phyloP scores from a whole-genome alignment of 2,329 filamentous ascomycete genomes.

The Apiospora koreana region DNA sequence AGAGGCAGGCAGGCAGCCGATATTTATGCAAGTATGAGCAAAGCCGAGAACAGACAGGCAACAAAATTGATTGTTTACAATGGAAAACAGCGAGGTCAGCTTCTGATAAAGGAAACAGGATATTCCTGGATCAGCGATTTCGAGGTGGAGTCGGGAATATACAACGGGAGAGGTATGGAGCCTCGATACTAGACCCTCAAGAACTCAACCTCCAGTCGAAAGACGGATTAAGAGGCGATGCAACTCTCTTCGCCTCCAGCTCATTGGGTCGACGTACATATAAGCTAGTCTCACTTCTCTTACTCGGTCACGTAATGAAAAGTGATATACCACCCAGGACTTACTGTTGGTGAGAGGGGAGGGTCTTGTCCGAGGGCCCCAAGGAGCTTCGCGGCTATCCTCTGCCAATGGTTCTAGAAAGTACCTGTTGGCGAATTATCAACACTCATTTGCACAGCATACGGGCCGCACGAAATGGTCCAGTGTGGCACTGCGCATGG shows the following conservation, averaged over 20 bases:
- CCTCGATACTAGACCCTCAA: not conserved
- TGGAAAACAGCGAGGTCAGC: not conserved
- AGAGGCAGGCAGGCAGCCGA: not conserved
- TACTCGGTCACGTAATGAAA: conserved; percentile 5
- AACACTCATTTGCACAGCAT: not conserved
- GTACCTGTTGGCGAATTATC: not conserved
- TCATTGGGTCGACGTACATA: conserved; percentile 5
- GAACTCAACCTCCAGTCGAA: not conserved
- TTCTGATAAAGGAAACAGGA: not conserved
- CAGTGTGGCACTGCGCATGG: conserved; percentile 6
- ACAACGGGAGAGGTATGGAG: not conserved
- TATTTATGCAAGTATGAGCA: not conserved
- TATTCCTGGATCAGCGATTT: not conserved
- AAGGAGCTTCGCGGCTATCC: not conserved
- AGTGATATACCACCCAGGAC: not conserved
- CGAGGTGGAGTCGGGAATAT: not conserved
- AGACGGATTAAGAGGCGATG: not conserved
- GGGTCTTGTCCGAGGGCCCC: not conserved
- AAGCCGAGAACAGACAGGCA: not conserved
- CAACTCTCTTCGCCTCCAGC: not conserved
- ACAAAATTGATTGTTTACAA: not conserved
- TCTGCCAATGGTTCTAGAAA: not conserved
- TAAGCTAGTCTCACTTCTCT: not conserved
- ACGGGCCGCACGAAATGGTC: conserved; percentile 4
- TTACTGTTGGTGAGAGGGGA: not conserved